phyloP scores from a whole-genome alignment of 768 basidiomycete species.

The Crepidotus variabilis region DNA sequence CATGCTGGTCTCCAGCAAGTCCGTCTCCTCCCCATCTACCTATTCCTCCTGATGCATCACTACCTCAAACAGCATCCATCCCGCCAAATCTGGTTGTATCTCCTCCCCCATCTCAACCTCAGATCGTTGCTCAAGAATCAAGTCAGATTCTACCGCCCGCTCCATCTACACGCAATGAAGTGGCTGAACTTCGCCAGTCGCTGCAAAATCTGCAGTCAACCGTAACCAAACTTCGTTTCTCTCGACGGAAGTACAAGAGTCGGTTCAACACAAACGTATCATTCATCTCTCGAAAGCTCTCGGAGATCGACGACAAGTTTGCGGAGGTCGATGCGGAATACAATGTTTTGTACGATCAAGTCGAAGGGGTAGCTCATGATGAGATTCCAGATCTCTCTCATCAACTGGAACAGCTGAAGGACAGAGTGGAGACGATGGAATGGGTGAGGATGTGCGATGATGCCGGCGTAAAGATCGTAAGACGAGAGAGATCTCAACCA shows the following conservation, averaged over 20 bases:
- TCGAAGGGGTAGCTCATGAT: constrained; percentile 25
- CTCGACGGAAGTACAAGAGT: constrained; percentile 36
- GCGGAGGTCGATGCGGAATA: constrained; percentile 34
- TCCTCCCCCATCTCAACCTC: background rate
- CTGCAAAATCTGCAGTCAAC: constrained; percentile 24
- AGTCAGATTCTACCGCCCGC: background rate
- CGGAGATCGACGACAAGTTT: constrained; percentile 36
- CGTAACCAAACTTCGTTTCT: constrained; percentile 33
- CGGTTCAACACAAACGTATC: constrained; percentile 39
- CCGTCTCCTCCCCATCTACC: background rate
- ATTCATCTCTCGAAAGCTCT: constrained; percentile 34
- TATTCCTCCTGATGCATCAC: background rate
- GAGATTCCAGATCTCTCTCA: constrained; percentile 24
- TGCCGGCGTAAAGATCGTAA: background rate
- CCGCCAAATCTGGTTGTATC: background rate
- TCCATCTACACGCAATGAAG: background rate
- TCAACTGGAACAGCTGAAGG: constrained; percentile 22
- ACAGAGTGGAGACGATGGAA: constrained; percentile 17
- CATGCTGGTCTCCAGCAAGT: background rate
- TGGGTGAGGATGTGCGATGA: constrained; percentile 2
- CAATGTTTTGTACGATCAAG: constrained; percentile 29
- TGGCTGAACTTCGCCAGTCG: constrained; percentile 1
- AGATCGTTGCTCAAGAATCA: background rate
- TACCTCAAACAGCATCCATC: background rate
- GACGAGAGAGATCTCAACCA: background rate